Evolutionary conservation across 106 monocot genomes (phyloP).

Genomic region (Narthecium ossifragum): DNA sequence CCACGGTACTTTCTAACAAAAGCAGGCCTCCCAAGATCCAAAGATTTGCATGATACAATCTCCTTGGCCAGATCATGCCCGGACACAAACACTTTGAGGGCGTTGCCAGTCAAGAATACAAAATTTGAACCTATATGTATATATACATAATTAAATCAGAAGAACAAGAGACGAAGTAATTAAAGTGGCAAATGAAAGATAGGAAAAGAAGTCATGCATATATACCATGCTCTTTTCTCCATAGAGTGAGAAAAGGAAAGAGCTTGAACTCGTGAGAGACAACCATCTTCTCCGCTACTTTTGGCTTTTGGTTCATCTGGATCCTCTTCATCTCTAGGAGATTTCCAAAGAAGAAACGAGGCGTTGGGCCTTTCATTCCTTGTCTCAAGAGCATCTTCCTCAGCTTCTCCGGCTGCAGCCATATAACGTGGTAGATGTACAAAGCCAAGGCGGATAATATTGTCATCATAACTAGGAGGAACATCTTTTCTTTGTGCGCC

Average conservation of each 20-base stretch:
- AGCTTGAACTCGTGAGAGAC: not conserved
- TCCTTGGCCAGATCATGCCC: constrained; percentile 18
- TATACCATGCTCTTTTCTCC: constrained; percentile 1
- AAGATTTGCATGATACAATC: constrained; percentile 10
- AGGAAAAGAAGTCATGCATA: not conserved
- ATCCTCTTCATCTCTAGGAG: not conserved
- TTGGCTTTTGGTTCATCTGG: not conserved
- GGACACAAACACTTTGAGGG: constrained; percentile 11
- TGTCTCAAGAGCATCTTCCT: not conserved
- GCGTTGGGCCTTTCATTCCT: not conserved
- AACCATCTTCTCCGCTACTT: not conserved
- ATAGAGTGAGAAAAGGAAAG: not conserved
- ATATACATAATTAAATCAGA: not conserved
- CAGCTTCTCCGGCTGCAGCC: not conserved
- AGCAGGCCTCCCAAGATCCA: constrained; percentile 19
- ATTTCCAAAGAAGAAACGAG: not conserved
- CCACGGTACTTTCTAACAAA: constrained; percentile 2
- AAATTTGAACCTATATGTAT: not conserved
- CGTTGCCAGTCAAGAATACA: constrained; percentile 10
- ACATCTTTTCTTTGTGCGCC: no score
- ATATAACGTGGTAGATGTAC: not conserved
- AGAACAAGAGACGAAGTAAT: not conserved
- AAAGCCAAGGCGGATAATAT: not conserved
- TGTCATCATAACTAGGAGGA: not conserved
- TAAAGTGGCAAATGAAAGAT: not conserved